Percentiles rank a stretch among this genome's conserved stretches.
Conservation (phyloP, 192 early-diverging fungal species). For the Diversispora eburnea region DNA sequence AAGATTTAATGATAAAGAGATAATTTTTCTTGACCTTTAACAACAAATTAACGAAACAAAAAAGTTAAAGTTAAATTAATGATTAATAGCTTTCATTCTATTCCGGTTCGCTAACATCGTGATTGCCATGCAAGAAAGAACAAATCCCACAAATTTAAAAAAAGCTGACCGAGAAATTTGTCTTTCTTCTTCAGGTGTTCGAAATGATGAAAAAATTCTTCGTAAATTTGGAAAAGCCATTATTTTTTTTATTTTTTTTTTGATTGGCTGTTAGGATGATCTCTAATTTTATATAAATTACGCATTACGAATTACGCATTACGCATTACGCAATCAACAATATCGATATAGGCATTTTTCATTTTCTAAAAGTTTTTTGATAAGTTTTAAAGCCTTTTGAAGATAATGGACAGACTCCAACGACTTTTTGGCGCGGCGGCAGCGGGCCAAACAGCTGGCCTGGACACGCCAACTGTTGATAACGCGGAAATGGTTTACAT, state of each 20-base stretch:
- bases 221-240: slow-evolving; percentile 58
- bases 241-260: not conserved
- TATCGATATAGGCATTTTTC: too few relatives aligned
- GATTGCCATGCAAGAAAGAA: slow-evolving; percentile 56
- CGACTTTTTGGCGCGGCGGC: slow-evolving; percentile 53
- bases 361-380: not conserved
- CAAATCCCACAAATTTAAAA: slow-evolving; percentile 58
- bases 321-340: too few relatives aligned
- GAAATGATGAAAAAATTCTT: slow-evolving; percentile 53
- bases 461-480: slow-evolving; percentile 93
- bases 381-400: too few relatives aligned
- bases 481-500: slow-evolving; percentile 99
- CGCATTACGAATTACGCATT: too few relatives aligned
- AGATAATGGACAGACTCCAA: slow-evolving; percentile 60
- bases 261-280: too few relatives aligned
- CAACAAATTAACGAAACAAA: too few relatives aligned
- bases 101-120: slow-evolving; percentile 35
- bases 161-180: slow-evolving; percentile 56
- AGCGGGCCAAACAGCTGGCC: slow-evolving; percentile 54
- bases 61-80: not conserved
- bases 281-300: too few relatives aligned
- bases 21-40: too few relatives aligned
- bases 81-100: slow-evolving; percentile 19
- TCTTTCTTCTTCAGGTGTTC: slow-evolving; percentile 57
- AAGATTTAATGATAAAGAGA: too few relatives aligned